Evolutionary conservation across 2,329 filamentous ascomycete genomes (phyloP).

Genomic region (Ascochyta clinopodiicola): DNA sequence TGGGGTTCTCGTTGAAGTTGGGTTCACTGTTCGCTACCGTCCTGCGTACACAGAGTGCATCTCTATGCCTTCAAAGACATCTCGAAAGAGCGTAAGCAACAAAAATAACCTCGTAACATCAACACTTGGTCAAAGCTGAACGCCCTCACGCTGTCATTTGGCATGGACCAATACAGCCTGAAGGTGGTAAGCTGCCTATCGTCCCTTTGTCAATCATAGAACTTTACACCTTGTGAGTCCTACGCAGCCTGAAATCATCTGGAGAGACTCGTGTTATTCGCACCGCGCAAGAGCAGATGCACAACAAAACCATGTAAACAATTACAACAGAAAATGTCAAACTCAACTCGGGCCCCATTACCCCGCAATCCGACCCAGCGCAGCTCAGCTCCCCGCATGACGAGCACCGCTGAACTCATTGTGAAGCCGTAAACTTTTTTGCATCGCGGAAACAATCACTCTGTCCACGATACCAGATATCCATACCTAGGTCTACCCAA

Average conservation of each 20-base stretch:
- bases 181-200: background rate
- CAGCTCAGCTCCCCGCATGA: conserved; percentile 7
- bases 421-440: background rate
- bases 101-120: background rate
- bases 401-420: background rate
- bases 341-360: conserved; percentile 15
- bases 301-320: no score
- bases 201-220: background rate
- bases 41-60: background rate
- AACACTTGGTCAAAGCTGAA: background rate
- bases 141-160: background rate
- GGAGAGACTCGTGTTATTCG: no score
- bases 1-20: background rate
- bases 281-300: background rate
- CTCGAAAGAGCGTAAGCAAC: background rate
- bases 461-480: background rate
- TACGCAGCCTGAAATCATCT: no score
- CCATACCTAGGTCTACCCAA: background rate
- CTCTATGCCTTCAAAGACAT: background rate
- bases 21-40: no score
- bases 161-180: background rate
- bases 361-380: conserved; percentile 17
- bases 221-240: background rate
- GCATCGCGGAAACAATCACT: background rate
- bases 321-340: background rate